Conservation (phyloP, 345 rosid genomes). For the Boechera retrofracta region DNA sequence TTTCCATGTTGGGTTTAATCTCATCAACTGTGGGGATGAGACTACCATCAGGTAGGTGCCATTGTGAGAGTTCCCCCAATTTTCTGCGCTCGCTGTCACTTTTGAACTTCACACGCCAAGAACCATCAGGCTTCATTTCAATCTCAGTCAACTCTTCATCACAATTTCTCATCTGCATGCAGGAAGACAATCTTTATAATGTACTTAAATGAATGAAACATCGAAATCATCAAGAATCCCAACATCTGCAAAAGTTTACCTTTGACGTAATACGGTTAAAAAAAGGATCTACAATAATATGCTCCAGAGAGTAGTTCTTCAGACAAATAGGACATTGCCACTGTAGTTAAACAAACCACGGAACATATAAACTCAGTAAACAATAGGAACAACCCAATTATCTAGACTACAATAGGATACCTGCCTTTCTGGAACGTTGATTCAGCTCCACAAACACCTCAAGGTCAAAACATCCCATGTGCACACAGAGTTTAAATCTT, state of each 20-base stretch:
- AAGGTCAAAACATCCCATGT: conserved; percentile 98
- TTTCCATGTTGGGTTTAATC: conserved; percentile 56
- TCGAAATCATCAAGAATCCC: neutral
- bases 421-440: conserved; percentile 97
- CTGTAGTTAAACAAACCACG: conserved; percentile 51
- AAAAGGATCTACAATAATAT: conserved; percentile 81
- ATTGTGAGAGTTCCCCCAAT: conserved; percentile 73
- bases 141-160: conserved; percentile 83
- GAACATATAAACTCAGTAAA: conserved; percentile 33
- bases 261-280: conserved; percentile 85
- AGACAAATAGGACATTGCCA: conserved; percentile 98
- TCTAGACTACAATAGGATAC: conserved; percentile 35
- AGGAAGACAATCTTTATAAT: conserved; percentile 1
- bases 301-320: conserved; percentile 85
- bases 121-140: conserved; percentile 93
- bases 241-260: conserved; percentile 50
- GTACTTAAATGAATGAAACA: neutral
- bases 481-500: conserved; percentile 87
- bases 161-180: conserved; percentile 72
- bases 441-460: conserved; percentile 93
- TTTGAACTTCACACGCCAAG: conserved; percentile 91
- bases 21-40: conserved; percentile 48
- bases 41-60: conserved; percentile 83
- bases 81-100: conserved; percentile 74
- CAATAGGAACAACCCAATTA: conserved; percentile 10